phyloP scores from a whole-genome alignment of 2,329 filamentous ascomycete species.

The Monilinia aucupariae region DNA sequence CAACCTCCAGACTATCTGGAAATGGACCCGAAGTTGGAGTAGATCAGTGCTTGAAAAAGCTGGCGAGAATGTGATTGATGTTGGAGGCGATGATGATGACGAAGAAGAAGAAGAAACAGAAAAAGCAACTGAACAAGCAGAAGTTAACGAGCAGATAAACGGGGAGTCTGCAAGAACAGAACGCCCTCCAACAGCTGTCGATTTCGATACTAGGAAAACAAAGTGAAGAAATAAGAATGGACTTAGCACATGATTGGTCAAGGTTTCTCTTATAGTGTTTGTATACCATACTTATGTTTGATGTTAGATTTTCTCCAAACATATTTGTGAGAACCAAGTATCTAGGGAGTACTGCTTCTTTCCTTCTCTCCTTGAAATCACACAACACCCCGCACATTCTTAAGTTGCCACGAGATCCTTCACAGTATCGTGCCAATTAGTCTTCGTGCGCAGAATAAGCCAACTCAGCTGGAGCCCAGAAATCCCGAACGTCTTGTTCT shows the following conservation, averaged over 20 bases:
- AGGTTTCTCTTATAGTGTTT: not conserved
- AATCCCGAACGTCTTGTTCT: constrained; percentile 36
- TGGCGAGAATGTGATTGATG: constrained; percentile 76
- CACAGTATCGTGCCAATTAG: constrained; percentile 88
- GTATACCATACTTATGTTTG: not conserved
- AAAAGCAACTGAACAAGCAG: constrained; percentile 12
- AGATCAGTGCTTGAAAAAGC: constrained; percentile 67
- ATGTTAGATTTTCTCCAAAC: not conserved
- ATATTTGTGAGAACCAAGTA: not conserved
- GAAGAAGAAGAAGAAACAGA: constrained; percentile 34
- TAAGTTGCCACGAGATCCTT: constrained; percentile 83
- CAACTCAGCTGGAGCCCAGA: constrained; percentile 35
- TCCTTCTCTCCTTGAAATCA: not conserved
- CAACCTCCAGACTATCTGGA: constrained; percentile 64
- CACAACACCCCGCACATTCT: constrained; percentile 63
- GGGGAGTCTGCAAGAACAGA: not conserved
- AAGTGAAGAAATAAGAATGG: constrained; percentile 10
- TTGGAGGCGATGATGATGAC: constrained; percentile 57
- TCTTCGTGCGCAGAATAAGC: constrained; percentile 80
- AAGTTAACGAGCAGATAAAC: not conserved
- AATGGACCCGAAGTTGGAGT: constrained; percentile 69
- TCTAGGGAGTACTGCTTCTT: not conserved
- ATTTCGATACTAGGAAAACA: constrained; percentile 23
- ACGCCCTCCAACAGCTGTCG: not conserved
- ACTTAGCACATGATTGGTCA: not conserved